phyloP scores from a whole-genome alignment of 1,139 yeast species.

The Lodderomyces orthopsilosis region DNA sequence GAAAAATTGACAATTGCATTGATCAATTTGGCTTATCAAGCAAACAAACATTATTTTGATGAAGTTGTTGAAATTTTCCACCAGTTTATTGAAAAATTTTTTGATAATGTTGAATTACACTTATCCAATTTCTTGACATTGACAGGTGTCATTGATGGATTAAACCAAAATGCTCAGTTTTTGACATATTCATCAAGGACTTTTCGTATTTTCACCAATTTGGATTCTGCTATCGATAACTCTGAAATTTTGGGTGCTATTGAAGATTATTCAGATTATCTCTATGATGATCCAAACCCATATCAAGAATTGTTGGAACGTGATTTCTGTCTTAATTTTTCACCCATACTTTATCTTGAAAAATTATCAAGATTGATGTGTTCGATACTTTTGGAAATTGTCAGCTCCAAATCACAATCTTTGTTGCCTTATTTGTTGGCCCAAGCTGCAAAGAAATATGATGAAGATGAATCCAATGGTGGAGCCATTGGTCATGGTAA shows the following conservation, averaged over 20 bases:
- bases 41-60: constrained; percentile 24
- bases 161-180: constrained; percentile 32
- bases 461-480: constrained; percentile 11
- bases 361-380: constrained; percentile 39
- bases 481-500: constrained; percentile 11
- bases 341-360: constrained; percentile 48
- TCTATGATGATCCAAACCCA: constrained; percentile 23
- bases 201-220: constrained; percentile 31
- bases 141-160: constrained; percentile 46
- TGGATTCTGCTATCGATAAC: constrained; percentile 41
- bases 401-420: constrained; percentile 22
- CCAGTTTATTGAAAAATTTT: constrained; percentile 25
- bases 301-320: constrained; percentile 27
- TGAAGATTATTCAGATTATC: constrained; percentile 31
- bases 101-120: constrained; percentile 22
- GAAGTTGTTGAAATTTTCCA: constrained; percentile 31
- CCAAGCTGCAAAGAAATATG: constrained; percentile 24
- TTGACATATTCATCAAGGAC: constrained; percentile 28
- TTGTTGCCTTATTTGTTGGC: constrained; percentile 32
- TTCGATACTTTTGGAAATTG: constrained; percentile 29
- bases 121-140: constrained; percentile 43
- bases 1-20: constrained; percentile 38
- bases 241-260: constrained; percentile 40
- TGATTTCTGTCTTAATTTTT: constrained; percentile 30
- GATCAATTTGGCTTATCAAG: constrained; percentile 33